Percentiles rank a stretch among this genome's conserved stretches.
phyloP scores from a whole-genome alignment of 371 early-diverging fungal genomes.

The Mucor sp. region DNA sequence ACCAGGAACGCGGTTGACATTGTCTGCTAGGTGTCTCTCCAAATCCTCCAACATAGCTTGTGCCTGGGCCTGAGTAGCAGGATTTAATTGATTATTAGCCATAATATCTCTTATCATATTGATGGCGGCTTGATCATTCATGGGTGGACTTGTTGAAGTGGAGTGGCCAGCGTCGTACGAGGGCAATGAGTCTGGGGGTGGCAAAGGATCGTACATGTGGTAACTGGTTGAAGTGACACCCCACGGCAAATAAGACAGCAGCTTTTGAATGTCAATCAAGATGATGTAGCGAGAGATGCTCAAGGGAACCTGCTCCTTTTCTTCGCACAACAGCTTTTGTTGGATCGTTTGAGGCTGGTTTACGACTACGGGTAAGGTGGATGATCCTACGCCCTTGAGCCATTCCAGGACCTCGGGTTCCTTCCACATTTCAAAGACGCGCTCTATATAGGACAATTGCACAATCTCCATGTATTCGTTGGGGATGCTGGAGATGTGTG shows the following conservation, averaged over 20 bases:
- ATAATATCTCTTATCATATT: constrained; percentile 22
- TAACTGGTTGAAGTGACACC: constrained; percentile 53
- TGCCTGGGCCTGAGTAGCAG: constrained; percentile 22
- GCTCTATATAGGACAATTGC: constrained; percentile 46
- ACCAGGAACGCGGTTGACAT: constrained; percentile 38
- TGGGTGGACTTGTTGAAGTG: constrained; percentile 6
- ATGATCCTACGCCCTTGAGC: constrained; percentile 43
- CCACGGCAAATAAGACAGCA: constrained; percentile 59
- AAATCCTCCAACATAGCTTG: constrained; percentile 32
- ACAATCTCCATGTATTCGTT: constrained; percentile 34
- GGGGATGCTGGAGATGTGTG: constrained; percentile 4
- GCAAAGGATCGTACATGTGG: constrained; percentile 78
- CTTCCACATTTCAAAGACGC: constrained; percentile 71
- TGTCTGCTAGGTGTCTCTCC: constrained; percentile 24
- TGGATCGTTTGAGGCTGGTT: constrained; percentile 12
- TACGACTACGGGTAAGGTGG: constrained; percentile 5
- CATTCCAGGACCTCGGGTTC: constrained; percentile 67
- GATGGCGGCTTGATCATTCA: constrained; percentile 18
- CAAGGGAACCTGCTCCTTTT: constrained; percentile 47
- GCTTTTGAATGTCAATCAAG: constrained; percentile 63
- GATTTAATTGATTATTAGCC: constrained; percentile 14
- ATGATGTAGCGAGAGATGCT: constrained; percentile 76
- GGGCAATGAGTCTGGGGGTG: constrained; percentile 63
- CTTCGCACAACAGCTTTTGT: constrained; percentile 17
- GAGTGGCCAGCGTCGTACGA: constrained; percentile 51